Conservation (phyloP, 1,139 yeast genomes). For the Candida neerlandica region DNA sequence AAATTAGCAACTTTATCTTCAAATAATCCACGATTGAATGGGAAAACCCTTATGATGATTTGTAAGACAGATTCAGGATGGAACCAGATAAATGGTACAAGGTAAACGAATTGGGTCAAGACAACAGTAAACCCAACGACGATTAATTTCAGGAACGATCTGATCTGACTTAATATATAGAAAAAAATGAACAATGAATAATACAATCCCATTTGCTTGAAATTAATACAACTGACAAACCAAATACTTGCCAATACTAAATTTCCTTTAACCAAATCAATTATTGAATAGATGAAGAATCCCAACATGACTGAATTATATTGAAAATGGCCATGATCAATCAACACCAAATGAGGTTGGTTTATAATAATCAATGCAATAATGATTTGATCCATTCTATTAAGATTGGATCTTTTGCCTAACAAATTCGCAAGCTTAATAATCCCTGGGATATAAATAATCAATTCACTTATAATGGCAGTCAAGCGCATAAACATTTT, state of each 20-base stretch:
- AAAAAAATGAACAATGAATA: constrained; percentile 89
- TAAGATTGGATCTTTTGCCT: constrained; percentile 55
- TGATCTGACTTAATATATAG: constrained; percentile 57
- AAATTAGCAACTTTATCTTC: constrained; percentile 97
- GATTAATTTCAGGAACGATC: constrained; percentile 41
- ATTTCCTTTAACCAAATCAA: constrained; percentile 65
- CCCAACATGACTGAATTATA: constrained; percentile 95
- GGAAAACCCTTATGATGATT: constrained; percentile 73
- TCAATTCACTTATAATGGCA: constrained; percentile 71
- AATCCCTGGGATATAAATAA: constrained; percentile 80
- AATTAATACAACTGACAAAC: constrained; percentile 76
- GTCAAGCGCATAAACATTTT: constrained; percentile 85
- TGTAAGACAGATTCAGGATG: constrained; percentile 23
- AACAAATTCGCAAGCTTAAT: constrained; percentile 67
- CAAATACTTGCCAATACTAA: constrained; percentile 73
- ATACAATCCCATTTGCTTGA: constrained; percentile 95
- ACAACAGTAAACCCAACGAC: constrained; percentile 67
- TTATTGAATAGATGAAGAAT: constrained; percentile 66
- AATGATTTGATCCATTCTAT: constrained; percentile 75
- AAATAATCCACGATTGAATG: constrained; percentile 91
- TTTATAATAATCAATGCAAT: constrained; percentile 73
- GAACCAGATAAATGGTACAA: constrained; percentile 61
- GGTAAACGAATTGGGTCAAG: constrained; percentile 50
- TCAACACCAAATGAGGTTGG: constrained; percentile 79
- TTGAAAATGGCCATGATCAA: constrained; percentile 98